Base-by-base conservation (phyloP, 352 stramenopile species). In the Phytophthora quininea region DNA sequence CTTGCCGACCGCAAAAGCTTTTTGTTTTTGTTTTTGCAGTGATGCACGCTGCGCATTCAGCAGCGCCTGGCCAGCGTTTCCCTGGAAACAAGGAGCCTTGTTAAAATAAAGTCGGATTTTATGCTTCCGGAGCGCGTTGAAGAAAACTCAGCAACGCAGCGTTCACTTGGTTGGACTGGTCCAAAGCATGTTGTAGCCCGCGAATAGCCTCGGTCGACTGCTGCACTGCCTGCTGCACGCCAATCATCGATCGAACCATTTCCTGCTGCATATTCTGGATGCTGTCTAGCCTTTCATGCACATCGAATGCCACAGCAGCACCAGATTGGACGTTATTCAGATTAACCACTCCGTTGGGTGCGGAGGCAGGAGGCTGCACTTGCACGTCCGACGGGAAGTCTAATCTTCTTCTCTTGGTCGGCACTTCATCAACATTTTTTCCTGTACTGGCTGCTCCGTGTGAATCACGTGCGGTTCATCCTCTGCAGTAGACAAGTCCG, bases 141-240 rank as follows among this genome's bases (percentile, higher is more conserved):
- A 75, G 42, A 46, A 75, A 75, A 9, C 69, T 57, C 31, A 75
- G 55, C 32, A 75, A 52, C 8, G 64, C 64, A 29, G 69, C 45
- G 9, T 70, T 76, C n/a, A 70, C 64, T 60, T 75, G 62, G 19
- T 69, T 75, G 5, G 68, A 72, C 52, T 76, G 69, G 10, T 40
- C 60, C 37, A 76, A 45, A 11, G 69, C 55, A 31, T 71, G 37
- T 31, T 73, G 58, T 10, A 73, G 40, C 8, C 58, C 55, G 10
- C 54, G 53, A 62, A 76, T 69, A 10, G 52, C 69, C 32, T 76
- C 43, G 19, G 61, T 76, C 3, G 64, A 76, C 42, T 73, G 69
- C 38, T 70, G 43, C n/a, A 73, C 62, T 40, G 66, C 48, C 38
- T 69, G 63, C 49, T 72, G 70, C n/a, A 76, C 71, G 29, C 64